A percentile compares a stretch with the other conserved stretches of the same genome.
phyloP scores from a whole-genome alignment of 1,284 basidiomycete species.

The Pseudozyma pruni region DNA sequence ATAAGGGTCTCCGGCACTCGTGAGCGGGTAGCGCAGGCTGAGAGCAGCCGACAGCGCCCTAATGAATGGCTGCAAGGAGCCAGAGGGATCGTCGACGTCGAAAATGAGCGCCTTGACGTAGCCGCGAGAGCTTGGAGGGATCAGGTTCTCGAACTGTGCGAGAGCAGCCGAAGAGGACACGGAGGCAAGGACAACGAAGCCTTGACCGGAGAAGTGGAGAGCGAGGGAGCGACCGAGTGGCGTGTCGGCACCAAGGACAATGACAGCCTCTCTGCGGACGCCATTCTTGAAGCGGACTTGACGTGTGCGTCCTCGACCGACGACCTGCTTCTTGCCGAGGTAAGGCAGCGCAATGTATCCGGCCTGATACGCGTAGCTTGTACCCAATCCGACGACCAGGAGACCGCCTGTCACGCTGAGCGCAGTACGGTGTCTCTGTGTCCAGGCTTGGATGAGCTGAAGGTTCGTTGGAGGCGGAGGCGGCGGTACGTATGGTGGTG shows the following conservation, averaged over 20 bases:
- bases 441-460: slow-evolving; percentile 26
- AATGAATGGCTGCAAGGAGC: slow-evolving; percentile 51
- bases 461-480: slow-evolving; percentile 46
- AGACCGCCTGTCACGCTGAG: slow-evolving; percentile 33
- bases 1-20: slow-evolving; percentile 65
- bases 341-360: slow-evolving; percentile 37
- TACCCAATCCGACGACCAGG: slow-evolving; percentile 42
- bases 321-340: slow-evolving; percentile 35
- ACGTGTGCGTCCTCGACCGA: slow-evolving; percentile 25
- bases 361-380: slow-evolving; percentile 33
- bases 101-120: slow-evolving; percentile 62
- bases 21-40: slow-evolving; percentile 61
- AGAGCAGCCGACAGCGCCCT: slow-evolving; percentile 54
- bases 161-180: slow-evolving; percentile 48
- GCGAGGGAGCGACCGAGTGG: slow-evolving; percentile 58
- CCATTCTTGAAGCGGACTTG: slow-evolving; percentile 48
- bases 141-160: slow-evolving; percentile 54
- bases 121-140: slow-evolving; percentile 58
- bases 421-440: slow-evolving; percentile 15
- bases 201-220: slow-evolving; percentile 51
- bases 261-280: slow-evolving; percentile 54
- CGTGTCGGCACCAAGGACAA: slow-evolving; percentile 66
- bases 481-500: slow-evolving; percentile 35
- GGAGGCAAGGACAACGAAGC: slow-evolving; percentile 63
- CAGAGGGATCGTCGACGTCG: slow-evolving; percentile 35